These are phyloP conservation scores for Shiraia sp. DNA, from an alignment of 2,329 filamentous ascomycete genomes.

Conservation along the genomic window DNA sequence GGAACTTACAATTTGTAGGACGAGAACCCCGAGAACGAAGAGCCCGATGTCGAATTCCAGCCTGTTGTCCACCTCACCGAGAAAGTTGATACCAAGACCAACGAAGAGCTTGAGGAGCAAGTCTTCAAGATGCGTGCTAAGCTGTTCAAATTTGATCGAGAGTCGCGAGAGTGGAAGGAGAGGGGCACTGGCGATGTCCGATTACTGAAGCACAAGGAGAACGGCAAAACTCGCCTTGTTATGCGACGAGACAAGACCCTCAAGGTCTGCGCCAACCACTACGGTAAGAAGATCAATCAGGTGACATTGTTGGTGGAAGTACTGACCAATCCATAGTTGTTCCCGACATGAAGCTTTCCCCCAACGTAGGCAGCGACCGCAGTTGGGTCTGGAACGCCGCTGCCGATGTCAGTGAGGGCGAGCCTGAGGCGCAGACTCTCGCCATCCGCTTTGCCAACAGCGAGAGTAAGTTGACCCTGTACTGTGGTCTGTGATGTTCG, in stretches of 20 bases:
- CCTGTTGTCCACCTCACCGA: conserved; percentile 95
- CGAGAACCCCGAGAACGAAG: conserved; percentile 82
- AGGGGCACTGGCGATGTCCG: conserved; percentile 95
- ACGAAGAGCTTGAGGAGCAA: conserved; percentile 97
- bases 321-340: conserved; percentile 65
- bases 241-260: conserved; percentile 99
- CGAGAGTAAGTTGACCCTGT: conserved; percentile 71
- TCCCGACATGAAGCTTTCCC: conserved; percentile 97
- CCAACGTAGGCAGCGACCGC: conserved; percentile 96
- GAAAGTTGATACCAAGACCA: conserved; percentile 96
- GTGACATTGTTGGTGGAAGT: conserved; percentile 8
- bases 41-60: conserved; percentile 94
- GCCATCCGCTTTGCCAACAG: conserved; percentile 98
- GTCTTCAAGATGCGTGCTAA: conserved; percentile 99
- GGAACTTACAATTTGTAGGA: conserved; percentile 51
- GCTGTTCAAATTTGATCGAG: conserved; percentile 96
- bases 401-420: conserved; percentile 96
- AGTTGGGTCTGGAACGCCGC: conserved; percentile 99
- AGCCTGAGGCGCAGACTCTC: conserved; percentile 92
- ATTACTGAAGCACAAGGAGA: conserved; percentile 98
- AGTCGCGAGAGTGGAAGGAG: conserved; percentile 97
- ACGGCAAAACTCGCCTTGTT: conserved; percentile 93
- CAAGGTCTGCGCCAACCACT: conserved; percentile 99
- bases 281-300: conserved; percentile 66
- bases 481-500: conserved; percentile 23